Base-by-base conservation (phyloP, 208 protist species). In the Trypanosoma avium region DNA sequence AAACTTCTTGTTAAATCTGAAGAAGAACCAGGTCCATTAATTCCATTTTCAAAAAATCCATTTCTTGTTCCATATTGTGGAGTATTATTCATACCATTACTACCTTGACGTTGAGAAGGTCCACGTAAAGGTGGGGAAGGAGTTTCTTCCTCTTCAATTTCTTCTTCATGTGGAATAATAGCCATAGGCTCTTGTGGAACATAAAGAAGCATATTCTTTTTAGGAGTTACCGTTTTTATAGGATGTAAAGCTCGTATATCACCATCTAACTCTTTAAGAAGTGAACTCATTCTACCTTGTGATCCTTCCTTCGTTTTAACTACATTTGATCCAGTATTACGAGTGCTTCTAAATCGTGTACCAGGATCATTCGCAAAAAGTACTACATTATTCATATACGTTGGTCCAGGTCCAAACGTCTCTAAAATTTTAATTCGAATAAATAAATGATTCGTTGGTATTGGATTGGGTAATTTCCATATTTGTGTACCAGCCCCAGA, bases 311-410 rank as follows among this genome's bases (percentile, higher is more conserved):
- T 61, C 12, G 13, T 3, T 12, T 36, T 46, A 0, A 4, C 30
- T 7, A 35, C 19, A 33, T 30, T 13, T 9, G 30, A 19, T n/a
- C 56, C 64, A 4, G 24, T 21, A 17, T 13, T 35, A 38, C 55
- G 42, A 5, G 43, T 59, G 15, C 50, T 73, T 38, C 71, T 64
- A 71, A 82, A 90, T 50, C 70, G 53, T 42, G 76, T 77, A 0
- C 86, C 87, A 10, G 86, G 85, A 60, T 93, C 83, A 12, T 75
- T 76, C 40, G 84, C 84, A 40, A 93, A 84, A 5, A 93, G 73
- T 17, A 91, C 67, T 13, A 93, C 49, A 43, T 84, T 83, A 71
- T 92, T 95, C 82, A 95, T 84, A 79, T 92, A 93, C 38, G 87
- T 92, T 0, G 84, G 82, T 17, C 86, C 86, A 2, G 77, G 62